phyloP scores from a whole-genome alignment of 2,329 filamentous ascomycete species.

The Meredithiella fracta region DNA sequence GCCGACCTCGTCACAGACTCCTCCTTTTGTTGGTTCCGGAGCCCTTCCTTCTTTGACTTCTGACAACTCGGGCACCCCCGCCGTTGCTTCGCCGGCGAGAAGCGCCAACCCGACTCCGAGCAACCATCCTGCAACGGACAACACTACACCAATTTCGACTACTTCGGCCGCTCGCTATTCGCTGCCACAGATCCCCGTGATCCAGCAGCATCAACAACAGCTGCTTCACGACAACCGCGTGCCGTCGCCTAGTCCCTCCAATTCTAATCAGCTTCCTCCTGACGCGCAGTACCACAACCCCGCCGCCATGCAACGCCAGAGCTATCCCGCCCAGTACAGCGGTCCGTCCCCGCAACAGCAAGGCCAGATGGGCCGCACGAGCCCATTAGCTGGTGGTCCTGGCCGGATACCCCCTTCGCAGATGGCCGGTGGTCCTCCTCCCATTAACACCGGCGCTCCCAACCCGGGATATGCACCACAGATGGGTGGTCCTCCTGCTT shows the following conservation, averaged over 20 bases:
- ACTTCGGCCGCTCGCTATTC: conserved; percentile 3
- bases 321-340: conserved; percentile 17
- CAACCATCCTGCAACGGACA: background rate
- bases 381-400: conserved; percentile 32
- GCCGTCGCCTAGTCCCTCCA: conserved; percentile 30
- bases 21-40: conserved; percentile 7
- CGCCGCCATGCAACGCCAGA: conserved; percentile 46
- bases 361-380: conserved; percentile 32
- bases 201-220: conserved; percentile 6
- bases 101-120: conserved; percentile 3
- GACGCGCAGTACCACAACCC: conserved; percentile 1
- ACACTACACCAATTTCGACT: background rate
- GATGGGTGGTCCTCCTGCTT: conserved; percentile 24
- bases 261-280: background rate
- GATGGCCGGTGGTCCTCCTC: conserved; percentile 47
- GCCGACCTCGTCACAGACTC: conserved; percentile 9
- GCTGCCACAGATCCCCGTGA: conserved; percentile 7
- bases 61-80: conserved; percentile 21
- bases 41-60: conserved; percentile 20
- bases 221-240: conserved; percentile 9
- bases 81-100: background rate
- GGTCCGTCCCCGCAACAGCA: conserved; percentile 4
- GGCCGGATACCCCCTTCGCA: conserved; percentile 41
- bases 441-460: conserved; percentile 48
- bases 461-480: conserved; percentile 39